phyloP scores from a whole-genome alignment of 148 eudicot species.

The Fagopyrum tataricum region DNA sequence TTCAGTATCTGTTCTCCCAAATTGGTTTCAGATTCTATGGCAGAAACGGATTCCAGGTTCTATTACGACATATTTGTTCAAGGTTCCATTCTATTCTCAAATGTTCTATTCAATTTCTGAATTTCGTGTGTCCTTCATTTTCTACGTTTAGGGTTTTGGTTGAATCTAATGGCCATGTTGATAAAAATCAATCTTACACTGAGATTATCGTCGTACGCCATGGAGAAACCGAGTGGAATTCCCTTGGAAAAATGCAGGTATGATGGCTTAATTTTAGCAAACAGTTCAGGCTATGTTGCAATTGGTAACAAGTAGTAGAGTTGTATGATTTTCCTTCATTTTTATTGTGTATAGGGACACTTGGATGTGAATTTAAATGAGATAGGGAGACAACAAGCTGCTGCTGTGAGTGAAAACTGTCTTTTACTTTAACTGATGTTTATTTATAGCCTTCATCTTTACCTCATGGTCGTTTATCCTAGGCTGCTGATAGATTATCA shows the following conservation, averaged over 20 bases:
- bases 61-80: not conserved
- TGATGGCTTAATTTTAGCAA: not conserved
- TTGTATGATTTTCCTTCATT: not conserved
- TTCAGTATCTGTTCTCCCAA: not conserved
- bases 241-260: slow-evolving; percentile 63
- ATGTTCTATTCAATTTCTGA: not conserved
- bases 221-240: slow-evolving; percentile 82
- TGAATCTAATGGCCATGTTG: slow-evolving; percentile 13
- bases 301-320: not conserved
- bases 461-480: slow-evolving; percentile 14
- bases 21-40: slow-evolving; percentile 15
- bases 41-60: slow-evolving; percentile 26
- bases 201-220: slow-evolving; percentile 56
- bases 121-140: not conserved
- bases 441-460: slow-evolving; percentile 14
- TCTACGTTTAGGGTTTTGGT: slow-evolving; percentile 13
- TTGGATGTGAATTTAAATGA: slow-evolving; percentile 80
- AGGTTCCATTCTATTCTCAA: no score
- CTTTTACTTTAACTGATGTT: slow-evolving; percentile 3
- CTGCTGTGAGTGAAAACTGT: slow-evolving; percentile 43
- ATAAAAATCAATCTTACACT: slow-evolving; percentile 18
- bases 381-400: slow-evolving; percentile 74
- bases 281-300: not conserved
- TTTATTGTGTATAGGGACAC: slow-evolving; percentile 50
- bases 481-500: slow-evolving; percentile 70